A percentile compares a stretch with the other conserved stretches of the same genome.
Conservation (phyloP, 225 moss, liverwort and hornwort species). For the Marchantia paleacea region DNA sequence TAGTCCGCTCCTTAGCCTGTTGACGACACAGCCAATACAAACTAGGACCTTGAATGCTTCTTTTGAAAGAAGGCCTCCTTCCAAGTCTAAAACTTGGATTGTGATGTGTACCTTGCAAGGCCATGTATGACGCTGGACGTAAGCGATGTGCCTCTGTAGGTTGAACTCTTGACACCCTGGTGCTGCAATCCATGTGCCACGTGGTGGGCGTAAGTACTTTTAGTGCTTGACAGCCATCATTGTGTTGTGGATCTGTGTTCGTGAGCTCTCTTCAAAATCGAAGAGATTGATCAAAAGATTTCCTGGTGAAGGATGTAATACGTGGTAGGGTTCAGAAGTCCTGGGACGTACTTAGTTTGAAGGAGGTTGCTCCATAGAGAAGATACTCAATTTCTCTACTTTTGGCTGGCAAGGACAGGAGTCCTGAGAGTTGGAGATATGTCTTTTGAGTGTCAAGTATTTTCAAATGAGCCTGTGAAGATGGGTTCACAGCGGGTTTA, state of each 20-base stretch:
- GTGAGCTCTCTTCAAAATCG: neutral
- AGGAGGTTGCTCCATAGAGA: neutral
- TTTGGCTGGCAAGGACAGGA: neutral
- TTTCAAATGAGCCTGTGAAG: conserved; percentile 2
- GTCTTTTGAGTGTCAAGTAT: neutral
- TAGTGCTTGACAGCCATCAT: neutral
- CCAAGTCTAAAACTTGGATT: neutral
- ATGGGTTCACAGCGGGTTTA: conserved; percentile 5
- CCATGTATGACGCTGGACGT: neutral
- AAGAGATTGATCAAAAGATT: neutral
- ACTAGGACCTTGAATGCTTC: neutral
- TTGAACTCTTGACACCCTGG: neutral
- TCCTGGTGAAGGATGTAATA: neutral
- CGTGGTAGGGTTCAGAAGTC: neutral
- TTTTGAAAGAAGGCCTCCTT: neutral
- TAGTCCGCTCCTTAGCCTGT: neutral
- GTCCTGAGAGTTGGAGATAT: neutral
- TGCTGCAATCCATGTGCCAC: neutral
- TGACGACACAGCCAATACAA: neutral
- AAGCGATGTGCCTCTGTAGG: neutral
- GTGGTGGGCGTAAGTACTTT: neutral
- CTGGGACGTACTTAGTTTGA: neutral
- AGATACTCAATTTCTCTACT: neutral
- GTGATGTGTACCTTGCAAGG: neutral
- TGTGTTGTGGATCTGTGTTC: neutral